A percentile compares a stretch with the other conserved stretches of the same genome.
phyloP scores from a whole-genome alignment of 2,329 filamentous ascomycete species.

The Acrocalymma vagum region DNA sequence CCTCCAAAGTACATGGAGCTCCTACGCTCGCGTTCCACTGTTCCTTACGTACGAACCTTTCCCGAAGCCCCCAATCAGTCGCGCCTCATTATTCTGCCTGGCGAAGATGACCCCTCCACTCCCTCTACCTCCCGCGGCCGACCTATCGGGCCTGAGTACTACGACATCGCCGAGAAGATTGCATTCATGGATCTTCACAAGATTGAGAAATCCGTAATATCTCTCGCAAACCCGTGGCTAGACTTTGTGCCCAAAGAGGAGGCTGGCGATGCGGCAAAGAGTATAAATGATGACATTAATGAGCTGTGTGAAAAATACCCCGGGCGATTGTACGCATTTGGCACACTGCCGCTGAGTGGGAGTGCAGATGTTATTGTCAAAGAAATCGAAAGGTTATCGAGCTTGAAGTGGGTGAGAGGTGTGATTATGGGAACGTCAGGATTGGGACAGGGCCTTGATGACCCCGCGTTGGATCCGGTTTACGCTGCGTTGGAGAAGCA shows the following conservation, averaged over 20 bases:
- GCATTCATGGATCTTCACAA: constrained; percentile 86
- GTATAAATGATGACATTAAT: constrained; percentile 82
- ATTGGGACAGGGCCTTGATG: constrained; percentile 81
- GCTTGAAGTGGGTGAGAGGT: constrained; percentile 76
- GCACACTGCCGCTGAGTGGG: constrained; percentile 79
- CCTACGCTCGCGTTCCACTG: constrained; percentile 64
- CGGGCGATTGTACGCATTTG: constrained; percentile 82
- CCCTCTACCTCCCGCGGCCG: constrained; percentile 70
- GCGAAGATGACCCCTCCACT: constrained; percentile 63
- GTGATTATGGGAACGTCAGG: constrained; percentile 89
- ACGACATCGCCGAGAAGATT: constrained; percentile 80
- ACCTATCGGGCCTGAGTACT: constrained; percentile 85
- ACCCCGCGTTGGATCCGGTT: constrained; percentile 75
- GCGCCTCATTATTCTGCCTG: constrained; percentile 72
- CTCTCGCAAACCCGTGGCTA: constrained; percentile 92
- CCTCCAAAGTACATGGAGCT: constrained; percentile 67
- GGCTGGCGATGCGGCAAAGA: constrained; percentile 69
- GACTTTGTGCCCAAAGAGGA: constrained; percentile 76
- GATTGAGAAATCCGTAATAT: constrained; percentile 85
- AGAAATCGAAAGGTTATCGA: constrained; percentile 70
- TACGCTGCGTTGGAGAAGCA: constrained; percentile 74
- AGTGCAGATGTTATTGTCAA: constrained; percentile 66
- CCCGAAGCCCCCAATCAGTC: constrained; percentile 60
- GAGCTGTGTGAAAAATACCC: constrained; percentile 72
- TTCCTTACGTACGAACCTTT: constrained; percentile 77